Evolutionary conservation across 2,329 filamentous ascomycete genomes (phyloP).

Genomic region (Cyclaneusma minus): DNA sequence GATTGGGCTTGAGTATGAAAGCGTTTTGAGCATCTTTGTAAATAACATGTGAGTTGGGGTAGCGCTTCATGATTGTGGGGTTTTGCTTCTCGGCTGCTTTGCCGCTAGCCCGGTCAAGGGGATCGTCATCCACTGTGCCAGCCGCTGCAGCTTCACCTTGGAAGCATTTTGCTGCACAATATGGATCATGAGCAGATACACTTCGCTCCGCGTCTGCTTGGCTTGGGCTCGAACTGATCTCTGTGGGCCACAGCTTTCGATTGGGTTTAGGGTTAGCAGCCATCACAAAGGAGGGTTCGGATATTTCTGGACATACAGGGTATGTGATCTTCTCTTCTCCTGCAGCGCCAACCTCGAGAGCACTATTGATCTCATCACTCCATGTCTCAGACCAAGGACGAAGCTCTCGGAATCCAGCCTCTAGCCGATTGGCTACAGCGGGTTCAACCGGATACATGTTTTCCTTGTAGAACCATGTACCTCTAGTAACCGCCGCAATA

Average conservation of each 20-base stretch:
- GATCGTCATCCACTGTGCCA: slow-evolving; percentile 25
- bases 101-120: no score
- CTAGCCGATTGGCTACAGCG: slow-evolving; percentile 76
- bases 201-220: slow-evolving; percentile 1
- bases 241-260: slow-evolving; percentile 60
- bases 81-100: slow-evolving; percentile 6
- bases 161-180: slow-evolving; percentile 44
- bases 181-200: slow-evolving; percentile 29
- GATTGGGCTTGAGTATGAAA: slow-evolving; percentile 71
- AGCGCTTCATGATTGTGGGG: slow-evolving; percentile 31
- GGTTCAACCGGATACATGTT: slow-evolving; percentile 84
- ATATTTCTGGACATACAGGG: no score
- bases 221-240: slow-evolving; percentile 17
- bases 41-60: slow-evolving; percentile 66
- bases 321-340: slow-evolving; percentile 88
- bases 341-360: slow-evolving; percentile 72
- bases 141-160: slow-evolving; percentile 41
- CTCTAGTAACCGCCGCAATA: slow-evolving; percentile 63
- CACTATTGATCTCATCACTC: slow-evolving; percentile 79
- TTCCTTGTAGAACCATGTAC: slow-evolving; percentile 96
- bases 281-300: no score
- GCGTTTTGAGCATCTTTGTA: slow-evolving; percentile 67
- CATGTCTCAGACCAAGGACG: slow-evolving; percentile 85
- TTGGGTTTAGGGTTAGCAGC: no score
- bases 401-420: slow-evolving; percentile 77